Base-by-base conservation (phyloP, 345 rosid genomes). In the Zanthoxylum bungeanum region DNA sequence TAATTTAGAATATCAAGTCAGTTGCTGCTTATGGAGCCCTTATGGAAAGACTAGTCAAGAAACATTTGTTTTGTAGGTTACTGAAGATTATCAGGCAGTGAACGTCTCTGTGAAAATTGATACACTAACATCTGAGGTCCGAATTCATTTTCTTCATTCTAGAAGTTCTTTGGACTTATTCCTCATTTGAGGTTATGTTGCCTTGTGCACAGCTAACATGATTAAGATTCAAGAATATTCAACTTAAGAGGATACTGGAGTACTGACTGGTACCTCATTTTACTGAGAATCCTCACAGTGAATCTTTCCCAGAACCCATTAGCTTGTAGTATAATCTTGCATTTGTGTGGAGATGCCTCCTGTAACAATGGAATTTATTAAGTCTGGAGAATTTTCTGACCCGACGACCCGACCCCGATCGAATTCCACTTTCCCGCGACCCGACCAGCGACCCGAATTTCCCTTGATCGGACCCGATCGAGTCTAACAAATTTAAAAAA, bases 21-120 rank as follows among this genome's bases (percentile, higher is more conserved):
- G 61, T 68, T 73, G 79, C 53, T 70, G 37, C 66, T 67, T 47
- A 33, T 64, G 66, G 72, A 68, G 57, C 51, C 33, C 70, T 76
- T 63, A 37, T 37, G 40, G 71, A 71, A 70, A n/a, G 64, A 68
- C 72, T 74, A 53, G 60, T 82, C 14, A 60, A 68, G 61, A 75
- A 51, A 24, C 60, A 64, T 63, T 70, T 69, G 52, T 81, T 74
- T 73, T 86, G 82, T 78, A 95, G 99, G 82, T 77, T 55, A 73
- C 76, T 34, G 96, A 88, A 80, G 98, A 86, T 64, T 81, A 78
- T 66, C 96, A 85, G 72, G 92, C 90, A 25, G 97, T 95, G 73
- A 82, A 87, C 44, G 92, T 93, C 56, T 87, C 97, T 16, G 90
- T 91, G 69, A 92, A 88, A 79, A 77, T 84, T 72, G 91, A 92